Percentiles rank a stretch among this genome's conserved stretches.
phyloP scores from a whole-genome alignment of 2,329 filamentous ascomycete species.

The Penicillium oxalicum region DNA sequence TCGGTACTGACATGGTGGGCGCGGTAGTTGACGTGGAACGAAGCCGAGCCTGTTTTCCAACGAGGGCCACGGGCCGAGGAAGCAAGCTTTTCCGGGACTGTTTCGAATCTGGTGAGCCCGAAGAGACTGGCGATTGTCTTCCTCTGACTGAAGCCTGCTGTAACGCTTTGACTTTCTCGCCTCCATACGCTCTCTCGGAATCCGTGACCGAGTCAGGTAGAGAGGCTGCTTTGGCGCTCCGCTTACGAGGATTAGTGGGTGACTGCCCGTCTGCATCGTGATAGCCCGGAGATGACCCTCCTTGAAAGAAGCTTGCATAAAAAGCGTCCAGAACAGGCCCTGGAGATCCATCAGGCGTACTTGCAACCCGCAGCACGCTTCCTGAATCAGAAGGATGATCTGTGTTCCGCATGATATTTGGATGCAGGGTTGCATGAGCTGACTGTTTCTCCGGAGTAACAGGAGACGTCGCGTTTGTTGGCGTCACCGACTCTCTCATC shows the following conservation, averaged over 20 bases:
- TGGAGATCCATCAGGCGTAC: background rate
- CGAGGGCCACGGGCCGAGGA: constrained; percentile 6
- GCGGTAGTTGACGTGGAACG: constrained; percentile 1
- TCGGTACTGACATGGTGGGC: constrained; percentile 1
- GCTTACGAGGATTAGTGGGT: constrained; percentile 19
- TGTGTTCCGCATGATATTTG: background rate
- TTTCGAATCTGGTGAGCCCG: background rate
- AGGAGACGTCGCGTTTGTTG: background rate
- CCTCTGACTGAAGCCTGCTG: background rate
- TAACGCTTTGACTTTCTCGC: constrained; percentile 2
- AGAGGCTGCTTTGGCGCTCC: constrained; percentile 24
- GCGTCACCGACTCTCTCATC: background rate
- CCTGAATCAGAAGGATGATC: background rate
- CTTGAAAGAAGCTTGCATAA: background rate
- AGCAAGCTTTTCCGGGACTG: constrained; percentile 6
- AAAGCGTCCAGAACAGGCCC: background rate
- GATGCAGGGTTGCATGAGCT: background rate
- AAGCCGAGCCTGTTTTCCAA: background rate
- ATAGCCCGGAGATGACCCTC: background rate
- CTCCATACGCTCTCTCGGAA: constrained; percentile 9
- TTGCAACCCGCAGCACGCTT: background rate
- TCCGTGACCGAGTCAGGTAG: constrained; percentile 24
- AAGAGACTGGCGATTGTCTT: background rate
- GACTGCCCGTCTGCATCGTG: background rate
- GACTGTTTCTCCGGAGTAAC: background rate